Percentiles rank a stretch among this genome's conserved stretches.
phyloP scores from a whole-genome alignment of 192 early-diverging fungal genomes.

The Linderina pennispora region DNA sequence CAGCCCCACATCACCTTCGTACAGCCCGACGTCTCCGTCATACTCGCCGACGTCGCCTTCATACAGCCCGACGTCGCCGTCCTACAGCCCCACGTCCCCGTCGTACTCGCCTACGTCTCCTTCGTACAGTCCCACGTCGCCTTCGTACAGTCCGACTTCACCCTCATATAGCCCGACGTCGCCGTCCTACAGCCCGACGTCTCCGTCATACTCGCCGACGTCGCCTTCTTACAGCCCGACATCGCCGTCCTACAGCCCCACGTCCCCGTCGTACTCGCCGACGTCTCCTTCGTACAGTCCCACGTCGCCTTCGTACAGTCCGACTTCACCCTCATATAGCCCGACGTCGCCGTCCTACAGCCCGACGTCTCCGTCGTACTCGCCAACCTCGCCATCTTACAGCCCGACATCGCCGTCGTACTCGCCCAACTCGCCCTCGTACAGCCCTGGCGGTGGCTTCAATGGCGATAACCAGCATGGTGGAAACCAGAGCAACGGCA shows the following conservation, averaged over 20 bases:
- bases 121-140: slow-evolving; percentile 59
- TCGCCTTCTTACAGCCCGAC: slow-evolving; percentile 70
- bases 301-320: slow-evolving; percentile 62
- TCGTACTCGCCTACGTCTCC: slow-evolving; percentile 70
- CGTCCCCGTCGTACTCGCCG: slow-evolving; percentile 72
- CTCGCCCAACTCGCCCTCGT: slow-evolving; percentile 57
- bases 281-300: slow-evolving; percentile 77
- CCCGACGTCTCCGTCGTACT: slow-evolving; percentile 28
- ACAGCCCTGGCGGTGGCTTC: slow-evolving; percentile 19
- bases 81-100: slow-evolving; percentile 58
- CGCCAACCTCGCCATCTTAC: slow-evolving; percentile 33
- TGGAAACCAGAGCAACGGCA: slow-evolving; percentile 3
- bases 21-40: slow-evolving; percentile 57
- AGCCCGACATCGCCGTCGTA: slow-evolving; percentile 72
- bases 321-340: slow-evolving; percentile 51
- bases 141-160: slow-evolving; percentile 56
- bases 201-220: slow-evolving; percentile 56
- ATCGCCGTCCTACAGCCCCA: slow-evolving; percentile 69
- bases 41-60: slow-evolving; percentile 72
- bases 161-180: slow-evolving; percentile 58
- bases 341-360: slow-evolving; percentile 29
- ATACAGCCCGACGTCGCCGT: slow-evolving; percentile 59
- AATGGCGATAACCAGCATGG: not conserved
- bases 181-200: slow-evolving; percentile 42
- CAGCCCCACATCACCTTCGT: slow-evolving; percentile 53